Evolutionary conservation across 192 early-diverging fungal species (phyloP).

Genomic region (Backusella tarrabulga): DNA sequence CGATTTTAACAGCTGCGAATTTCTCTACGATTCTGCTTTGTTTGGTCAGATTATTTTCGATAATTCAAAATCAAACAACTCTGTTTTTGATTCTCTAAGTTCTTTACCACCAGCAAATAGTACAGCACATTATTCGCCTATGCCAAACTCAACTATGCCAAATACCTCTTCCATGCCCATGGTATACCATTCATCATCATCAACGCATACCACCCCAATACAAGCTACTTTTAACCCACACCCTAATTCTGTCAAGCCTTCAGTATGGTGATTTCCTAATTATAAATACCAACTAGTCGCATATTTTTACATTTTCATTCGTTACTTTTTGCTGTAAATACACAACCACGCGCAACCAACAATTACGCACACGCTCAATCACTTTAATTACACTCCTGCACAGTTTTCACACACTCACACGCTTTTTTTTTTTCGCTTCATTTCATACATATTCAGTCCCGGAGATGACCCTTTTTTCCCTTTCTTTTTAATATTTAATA

Average conservation of each 20-base stretch:
- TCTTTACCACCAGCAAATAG: not conserved
- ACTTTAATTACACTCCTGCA: not conserved
- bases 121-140: not conserved
- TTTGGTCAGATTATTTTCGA: constrained; percentile 37
- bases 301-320: not conserved
- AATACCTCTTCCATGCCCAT: not conserved
- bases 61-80: not conserved
- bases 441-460: not conserved
- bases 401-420: not conserved
- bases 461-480: not conserved
- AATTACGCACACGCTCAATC: not conserved
- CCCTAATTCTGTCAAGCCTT: not conserved
- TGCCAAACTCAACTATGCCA: constrained; percentile 4
- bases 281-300: not conserved
- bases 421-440: not conserved
- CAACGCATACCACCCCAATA: not conserved
- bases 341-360: not conserved
- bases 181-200: constrained; percentile 1
- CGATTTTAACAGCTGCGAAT: constrained; percentile 31
- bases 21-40: constrained; percentile 23
- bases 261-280: not conserved
- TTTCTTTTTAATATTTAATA: not conserved
- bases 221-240: not conserved
- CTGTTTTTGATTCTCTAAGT: not conserved
- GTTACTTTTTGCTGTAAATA: not conserved